Base-by-base conservation (phyloP, 305 asterid species). In the Solanum hybrid region DNA sequence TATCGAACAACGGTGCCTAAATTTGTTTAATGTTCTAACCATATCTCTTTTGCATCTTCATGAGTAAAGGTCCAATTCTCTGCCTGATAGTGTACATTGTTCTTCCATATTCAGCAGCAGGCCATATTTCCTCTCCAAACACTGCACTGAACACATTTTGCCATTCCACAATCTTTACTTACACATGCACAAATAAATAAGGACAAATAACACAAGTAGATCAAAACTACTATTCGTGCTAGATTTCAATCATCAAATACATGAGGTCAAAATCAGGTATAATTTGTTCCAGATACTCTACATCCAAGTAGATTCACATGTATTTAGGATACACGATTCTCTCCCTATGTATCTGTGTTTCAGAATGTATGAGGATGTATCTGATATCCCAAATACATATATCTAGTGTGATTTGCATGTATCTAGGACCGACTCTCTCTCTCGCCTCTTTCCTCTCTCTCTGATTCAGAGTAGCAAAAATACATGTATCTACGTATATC, bases 51-150 rank as follows among this genome's bases (percentile, higher is more conserved):
- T 95, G 95, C 99, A 97, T 93, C 94, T 88, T 96, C 97, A 96
- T 97, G 89, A 96, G 94, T 86, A 97, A 91, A 0, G 99, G 99
- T 37, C 99, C 99, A 86, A 97, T 90, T 92, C 99, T 93, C 80
- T 96, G 98, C 34, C 98, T 92, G 57, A 97, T 97, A 92, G 99
- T 95, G 75, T 97, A 97, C 99, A 97, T 96, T 88, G 99, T 97
- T 95, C 99, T 93, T 81, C 99, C 99, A 86, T 97, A 97, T 91
- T 97, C 99, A 89, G 99, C 99, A 67, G 99, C 98, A 51, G 98
- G 99, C 99, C 99, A 97, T 90, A 96, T 96, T 91, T 97, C 99
- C 29, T 95, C 97, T 90, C 99, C 99, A 91, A 97, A 97, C 89
- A 96, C 98, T 93, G 99, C 99, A 97, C 99, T 97, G 98, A 86